These are phyloP conservation scores for Schwanniomyces occidentalis DNA, from an alignment of 805 yeast species.

Conservation along the genomic window DNA sequence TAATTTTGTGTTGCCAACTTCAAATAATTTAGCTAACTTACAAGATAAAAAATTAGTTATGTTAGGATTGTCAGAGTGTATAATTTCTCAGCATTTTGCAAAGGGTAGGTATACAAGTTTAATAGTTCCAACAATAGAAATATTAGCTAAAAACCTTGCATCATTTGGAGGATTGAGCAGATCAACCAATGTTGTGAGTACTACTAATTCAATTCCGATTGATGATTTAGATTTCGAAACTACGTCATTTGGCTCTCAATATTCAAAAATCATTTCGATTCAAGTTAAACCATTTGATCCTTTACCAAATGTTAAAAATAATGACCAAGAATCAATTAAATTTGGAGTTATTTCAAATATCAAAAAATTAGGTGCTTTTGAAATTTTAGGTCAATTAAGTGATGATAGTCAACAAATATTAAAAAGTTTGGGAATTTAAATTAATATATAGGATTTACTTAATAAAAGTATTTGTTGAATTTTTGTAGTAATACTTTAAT, in stretches of 20 bases:
- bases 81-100: constrained; percentile 26
- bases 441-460: too few species aligned
- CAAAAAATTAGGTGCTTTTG: constrained; percentile 24
- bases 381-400: constrained; percentile 28
- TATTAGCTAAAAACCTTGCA: constrained; percentile 29
- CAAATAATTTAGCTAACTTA: constrained; percentile 48
- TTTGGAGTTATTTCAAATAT: constrained; percentile 25
- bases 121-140: constrained; percentile 31
- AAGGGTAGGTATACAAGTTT: constrained; percentile 20
- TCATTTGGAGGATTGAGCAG: constrained; percentile 29
- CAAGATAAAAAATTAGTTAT: constrained; percentile 56
- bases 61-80: constrained; percentile 49
- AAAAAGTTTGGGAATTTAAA: constrained; percentile 11
- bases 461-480: too few species aligned
- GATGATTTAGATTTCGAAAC: constrained; percentile 61
- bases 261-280: constrained; percentile 69
- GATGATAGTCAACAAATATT: constrained; percentile 15
- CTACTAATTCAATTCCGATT: constrained; percentile 29
- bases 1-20: constrained; percentile 54
- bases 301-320: constrained; percentile 47
- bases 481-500: too few species aligned
- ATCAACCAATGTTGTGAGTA: constrained; percentile 5
- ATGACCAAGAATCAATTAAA: constrained; percentile 31
- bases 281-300: constrained; percentile 71
- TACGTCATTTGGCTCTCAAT: constrained; percentile 80